These are phyloP conservation scores for Bipolaris bicolor DNA, from an alignment of 2,329 filamentous ascomycete genomes.

Conservation along the genomic window DNA sequence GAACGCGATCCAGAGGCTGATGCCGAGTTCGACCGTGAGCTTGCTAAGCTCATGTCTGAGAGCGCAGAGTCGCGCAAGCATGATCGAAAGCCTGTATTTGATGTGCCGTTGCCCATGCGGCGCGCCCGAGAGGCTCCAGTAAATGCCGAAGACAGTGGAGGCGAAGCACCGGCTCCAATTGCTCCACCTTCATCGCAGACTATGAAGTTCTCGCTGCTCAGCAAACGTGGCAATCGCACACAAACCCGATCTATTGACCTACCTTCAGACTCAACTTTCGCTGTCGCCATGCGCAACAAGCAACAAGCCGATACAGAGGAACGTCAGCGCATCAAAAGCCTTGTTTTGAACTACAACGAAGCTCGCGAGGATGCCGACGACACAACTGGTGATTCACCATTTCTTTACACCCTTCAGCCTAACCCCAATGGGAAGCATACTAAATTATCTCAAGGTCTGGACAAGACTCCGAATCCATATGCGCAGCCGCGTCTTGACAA, in stretches of 20 bases:
- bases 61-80: slow-evolving; percentile 95
- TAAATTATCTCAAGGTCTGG: slow-evolving; percentile 48
- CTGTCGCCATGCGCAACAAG: slow-evolving; percentile 93
- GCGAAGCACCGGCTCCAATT: slow-evolving; percentile 49
- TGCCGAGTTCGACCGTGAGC: slow-evolving; percentile 96
- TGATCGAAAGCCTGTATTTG: slow-evolving; percentile 91
- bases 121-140: slow-evolving; percentile 64
- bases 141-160: slow-evolving; percentile 49
- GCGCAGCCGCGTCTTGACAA: slow-evolving; percentile 60
- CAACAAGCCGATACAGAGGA: slow-evolving; percentile 95
- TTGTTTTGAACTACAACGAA: slow-evolving; percentile 90
- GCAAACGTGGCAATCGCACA: slow-evolving; percentile 93
- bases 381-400: slow-evolving; percentile 67
- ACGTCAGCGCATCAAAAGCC: slow-evolving; percentile 96
- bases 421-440: slow-evolving; percentile 58
- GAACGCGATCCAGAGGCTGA: slow-evolving; percentile 91
- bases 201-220: slow-evolving; percentile 97
- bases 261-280: slow-evolving; percentile 89
- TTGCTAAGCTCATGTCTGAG: slow-evolving; percentile 98
- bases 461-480: slow-evolving; percentile 52
- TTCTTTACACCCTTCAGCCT: slow-evolving; percentile 50
- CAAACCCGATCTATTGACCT: slow-evolving; percentile 93
- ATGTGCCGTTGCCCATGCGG: slow-evolving; percentile 95
- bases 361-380: slow-evolving; percentile 77
- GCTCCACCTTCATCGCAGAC: slow-evolving; percentile 56